Evolutionary conservation across 2,329 filamentous ascomycete species (phyloP).

Genomic region (Aspergillus sojae): DNA sequence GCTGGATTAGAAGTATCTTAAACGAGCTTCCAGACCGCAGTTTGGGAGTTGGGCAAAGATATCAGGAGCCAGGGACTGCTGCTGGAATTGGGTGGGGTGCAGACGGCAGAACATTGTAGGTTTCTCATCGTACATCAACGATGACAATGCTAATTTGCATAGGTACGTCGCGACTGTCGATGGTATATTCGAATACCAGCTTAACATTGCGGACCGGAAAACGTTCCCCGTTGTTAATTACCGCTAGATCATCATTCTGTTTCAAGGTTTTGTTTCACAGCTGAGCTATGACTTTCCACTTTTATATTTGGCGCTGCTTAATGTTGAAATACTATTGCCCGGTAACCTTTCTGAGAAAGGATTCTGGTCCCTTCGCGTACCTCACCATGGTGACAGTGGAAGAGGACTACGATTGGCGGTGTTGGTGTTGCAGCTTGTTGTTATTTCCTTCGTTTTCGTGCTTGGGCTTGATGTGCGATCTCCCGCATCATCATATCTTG

Average conservation of each 20-base stretch:
- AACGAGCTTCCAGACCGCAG: conserved; percentile 39
- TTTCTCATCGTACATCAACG: conserved; percentile 17
- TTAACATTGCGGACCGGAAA: conserved; percentile 52
- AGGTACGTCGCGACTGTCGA: conserved; percentile 53
- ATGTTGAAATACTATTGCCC: neutral
- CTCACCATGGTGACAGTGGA: neutral
- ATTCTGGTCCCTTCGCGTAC: neutral
- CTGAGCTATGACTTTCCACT: neutral
- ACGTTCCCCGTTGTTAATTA: conserved; percentile 49
- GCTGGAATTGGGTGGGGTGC: conserved; percentile 52
- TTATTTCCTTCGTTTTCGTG: neutral
- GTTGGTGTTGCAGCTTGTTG: neutral
- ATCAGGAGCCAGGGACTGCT: conserved; percentile 45
- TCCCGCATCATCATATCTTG: neutral
- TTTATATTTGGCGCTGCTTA: neutral
- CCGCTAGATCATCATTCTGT: conserved; percentile 34
- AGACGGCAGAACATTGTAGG: conserved; percentile 52
- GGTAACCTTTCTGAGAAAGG: neutral
- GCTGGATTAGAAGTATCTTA: conserved; percentile 42
- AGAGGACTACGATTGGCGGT: neutral
- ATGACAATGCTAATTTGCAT: conserved; percentile 13
- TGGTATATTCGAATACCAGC: conserved; percentile 51
- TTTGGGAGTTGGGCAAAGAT: conserved; percentile 32
- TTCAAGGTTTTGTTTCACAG: neutral
- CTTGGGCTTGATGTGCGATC: neutral